These are phyloP conservation scores for Diddensiella santjacobensis DNA, from an alignment of 805 yeast species.

Conservation along the genomic window DNA sequence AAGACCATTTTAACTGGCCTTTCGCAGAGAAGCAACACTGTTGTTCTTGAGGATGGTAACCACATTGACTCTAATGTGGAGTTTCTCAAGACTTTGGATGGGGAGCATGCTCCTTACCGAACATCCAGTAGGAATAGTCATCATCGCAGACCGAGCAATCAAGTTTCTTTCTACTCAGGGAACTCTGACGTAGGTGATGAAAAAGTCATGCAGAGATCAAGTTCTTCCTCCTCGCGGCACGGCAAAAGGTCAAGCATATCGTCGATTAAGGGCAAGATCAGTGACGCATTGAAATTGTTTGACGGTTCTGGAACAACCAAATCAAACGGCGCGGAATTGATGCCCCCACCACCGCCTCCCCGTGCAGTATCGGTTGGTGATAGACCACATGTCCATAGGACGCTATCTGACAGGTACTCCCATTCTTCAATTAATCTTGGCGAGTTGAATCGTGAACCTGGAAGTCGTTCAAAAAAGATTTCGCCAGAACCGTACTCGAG, in stretches of 20 bases:
- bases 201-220: constrained; percentile 13
- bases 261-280: constrained; percentile 19
- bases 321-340: constrained; percentile 3
- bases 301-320: neutral
- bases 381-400: constrained; percentile 1
- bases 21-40: constrained; percentile 32
- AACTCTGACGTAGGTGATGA: constrained; percentile 4
- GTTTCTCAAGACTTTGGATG: constrained; percentile 32
- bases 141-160: constrained; percentile 2
- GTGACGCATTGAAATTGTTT: constrained; percentile 18
- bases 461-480: neutral
- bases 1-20: constrained; percentile 35
- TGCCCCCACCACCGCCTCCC: constrained; percentile 13
- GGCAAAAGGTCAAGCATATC: constrained; percentile 21
- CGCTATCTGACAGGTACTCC: constrained; percentile 12
- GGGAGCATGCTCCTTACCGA: constrained; percentile 20
- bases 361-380: constrained; percentile 11
- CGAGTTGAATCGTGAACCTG: constrained; percentile 3
- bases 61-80: constrained; percentile 36
- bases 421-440: constrained; percentile 13
- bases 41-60: constrained; percentile 30
- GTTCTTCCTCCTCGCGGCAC: constrained; percentile 16
- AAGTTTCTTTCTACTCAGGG: constrained; percentile 2
- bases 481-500: constrained; percentile 1
- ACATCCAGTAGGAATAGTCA: constrained; percentile 13